Conservation (phyloP, 352 stramenopile genomes). For the Blastocystis sp. region DNA sequence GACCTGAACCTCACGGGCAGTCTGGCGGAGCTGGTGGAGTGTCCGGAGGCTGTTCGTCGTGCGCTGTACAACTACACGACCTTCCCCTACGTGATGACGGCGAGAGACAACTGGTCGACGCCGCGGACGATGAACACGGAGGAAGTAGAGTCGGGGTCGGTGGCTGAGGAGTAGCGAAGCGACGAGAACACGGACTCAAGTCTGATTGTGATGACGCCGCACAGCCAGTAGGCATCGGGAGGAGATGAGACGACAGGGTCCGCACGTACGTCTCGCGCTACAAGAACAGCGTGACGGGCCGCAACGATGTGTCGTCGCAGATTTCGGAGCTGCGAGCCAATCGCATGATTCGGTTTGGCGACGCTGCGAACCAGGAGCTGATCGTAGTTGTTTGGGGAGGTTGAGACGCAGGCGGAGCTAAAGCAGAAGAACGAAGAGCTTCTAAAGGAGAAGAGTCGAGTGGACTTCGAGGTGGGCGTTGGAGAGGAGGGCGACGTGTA, state of each 20-base stretch:
- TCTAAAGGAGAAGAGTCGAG: neutral
- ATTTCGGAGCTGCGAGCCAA: neutral
- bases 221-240: neutral
- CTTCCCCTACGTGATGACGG: neutral
- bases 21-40: neutral
- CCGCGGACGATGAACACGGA: neutral
- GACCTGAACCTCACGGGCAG: neutral
- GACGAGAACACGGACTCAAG: neutral
- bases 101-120: neutral
- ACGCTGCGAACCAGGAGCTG: neutral
- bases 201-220: neutral
- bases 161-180: neutral
- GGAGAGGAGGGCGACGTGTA: conserved; percentile 51
- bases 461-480: neutral
- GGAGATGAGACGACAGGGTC: neutral
- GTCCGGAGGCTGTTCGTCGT: neutral
- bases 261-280: conserved; percentile 3
- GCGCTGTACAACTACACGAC: neutral
- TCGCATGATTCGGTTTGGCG: neutral
- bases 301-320: neutral
- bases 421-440: neutral
- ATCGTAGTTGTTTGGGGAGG: neutral
- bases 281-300: neutral
- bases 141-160: neutral
- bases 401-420: too few species aligned